Conservation (phyloP, 2,329 filamentous ascomycete genomes). For the Gremmenia infestans region DNA sequence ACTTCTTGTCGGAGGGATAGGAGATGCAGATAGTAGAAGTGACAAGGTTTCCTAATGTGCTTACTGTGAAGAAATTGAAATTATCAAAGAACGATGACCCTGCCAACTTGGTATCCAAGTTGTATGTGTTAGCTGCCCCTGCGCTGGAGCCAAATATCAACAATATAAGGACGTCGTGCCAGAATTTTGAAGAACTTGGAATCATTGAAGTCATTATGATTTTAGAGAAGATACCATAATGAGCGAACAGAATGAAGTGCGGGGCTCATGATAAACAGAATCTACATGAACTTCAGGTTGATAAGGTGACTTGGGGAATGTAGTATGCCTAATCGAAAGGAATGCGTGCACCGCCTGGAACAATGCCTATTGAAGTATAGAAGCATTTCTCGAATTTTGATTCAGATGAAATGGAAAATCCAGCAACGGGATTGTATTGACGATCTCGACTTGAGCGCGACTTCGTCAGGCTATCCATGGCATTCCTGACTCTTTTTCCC, state of each 20-base stretch:
- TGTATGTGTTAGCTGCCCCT: conserved; percentile 5
- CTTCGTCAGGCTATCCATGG: no score
- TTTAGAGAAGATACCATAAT: not conserved
- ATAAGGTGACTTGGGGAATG: conserved; percentile 1
- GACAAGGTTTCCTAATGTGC: not conserved
- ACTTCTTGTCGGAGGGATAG: not conserved
- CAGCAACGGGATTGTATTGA: no score
- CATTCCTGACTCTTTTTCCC: no score
- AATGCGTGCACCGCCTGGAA: not conserved
- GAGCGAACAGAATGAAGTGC: not conserved
- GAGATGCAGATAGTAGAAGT: not conserved
- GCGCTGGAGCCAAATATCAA: not conserved
- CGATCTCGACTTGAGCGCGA: no score
- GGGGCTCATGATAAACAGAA: not conserved
- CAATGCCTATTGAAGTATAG: not conserved
- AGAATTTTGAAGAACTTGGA: not conserved
- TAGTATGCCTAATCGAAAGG: not conserved
- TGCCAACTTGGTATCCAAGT: conserved; percentile 15
- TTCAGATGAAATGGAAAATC: no score
- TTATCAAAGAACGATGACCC: conserved; percentile 36
- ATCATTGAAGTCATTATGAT: not conserved
- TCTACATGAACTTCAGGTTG: not conserved
- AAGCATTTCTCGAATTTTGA: no score
- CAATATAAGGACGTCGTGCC: not conserved
- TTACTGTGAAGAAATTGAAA: conserved; percentile 48